Evolutionary conservation across 805 yeast species (phyloP), one percentile per base, ranked within the genome.

Genomic region (Saturnispora dispora): DNA sequence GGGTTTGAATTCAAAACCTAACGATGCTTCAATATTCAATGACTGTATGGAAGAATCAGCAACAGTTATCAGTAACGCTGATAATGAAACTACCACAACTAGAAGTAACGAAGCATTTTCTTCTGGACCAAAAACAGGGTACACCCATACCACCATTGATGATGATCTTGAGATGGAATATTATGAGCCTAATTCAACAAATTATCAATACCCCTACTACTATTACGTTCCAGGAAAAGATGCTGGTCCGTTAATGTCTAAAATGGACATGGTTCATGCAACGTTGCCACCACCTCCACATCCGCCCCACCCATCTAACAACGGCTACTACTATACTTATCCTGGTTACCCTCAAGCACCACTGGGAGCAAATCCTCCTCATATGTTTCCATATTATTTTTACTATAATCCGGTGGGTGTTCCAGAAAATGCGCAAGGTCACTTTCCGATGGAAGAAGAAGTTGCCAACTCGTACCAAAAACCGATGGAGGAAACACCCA

Each of bases 211-310:
- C 18, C 67, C 66, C 3, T 63, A 58, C 33, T 63, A 63, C 35
- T 64, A 64, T 49, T 56, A 63, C 39, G 56, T 61, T 33, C 68
- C 66, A 36, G 46, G 64, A 10, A 64, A 63, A 41, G 66, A 63
- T 7, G 55, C 52, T 35, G 47, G 44, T 32, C 25, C 33, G 10
- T 56, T 51, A 22, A 45, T 45, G 20, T 48, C 52, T 1, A 33
- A 15, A 48, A 45, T 48, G 44, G 50, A 47, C 18, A 44, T 49
- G 48, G 17, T 27, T 17, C 27, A 46, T 20, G 33, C 33, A 11
- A 3, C 33, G 4, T 30, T 30, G 10, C 33, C 33, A 30, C 33
- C 33, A 11, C 33, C 33, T 4, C 39, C 42, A 5, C 56, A 58
- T 8, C 61, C 61, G 9, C 60, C 58, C 6, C 62, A 60, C 9